Evolutionary conservation across 169 alveolate species (phyloP), one percentile per base, ranked within the genome.

Genomic region (Babesia caballi): DNA sequence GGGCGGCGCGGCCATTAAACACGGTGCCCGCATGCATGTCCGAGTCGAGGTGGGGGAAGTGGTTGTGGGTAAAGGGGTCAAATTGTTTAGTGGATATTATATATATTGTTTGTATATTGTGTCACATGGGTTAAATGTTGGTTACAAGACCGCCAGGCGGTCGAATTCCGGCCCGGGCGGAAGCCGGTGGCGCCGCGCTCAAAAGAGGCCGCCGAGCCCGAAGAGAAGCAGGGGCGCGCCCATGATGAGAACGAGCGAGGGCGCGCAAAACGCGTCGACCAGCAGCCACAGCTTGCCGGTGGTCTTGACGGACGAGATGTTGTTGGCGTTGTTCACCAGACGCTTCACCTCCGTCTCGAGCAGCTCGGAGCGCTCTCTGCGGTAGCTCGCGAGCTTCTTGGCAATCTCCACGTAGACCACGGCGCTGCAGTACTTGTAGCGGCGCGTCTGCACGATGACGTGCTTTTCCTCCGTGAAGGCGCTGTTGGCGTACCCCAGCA

Each of bases 301-400:
- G 32, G 72, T 57, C 60, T 77, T 77, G 30, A 77, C 85, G 40
- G 72, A 46, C n/a, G 75, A 59, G 9, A 77, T 46, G 36, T 46
- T 57, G 65, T 51, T 70, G n/a, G 67, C 32, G 68, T 77, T 77
- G 30, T 41, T 38, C 28, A 44, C 41, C 7, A 77, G 8, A 17
- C 85, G 66, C 68, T 77, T 77, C 21, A 52, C 59, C 51, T 77
- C 85, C 33, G 35, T 67, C 56, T 41, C 63, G 27, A 77, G 19
- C 41, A 19, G 7, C 32, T 19, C 21, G 19, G 47, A n/a, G 32
- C 70, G 72, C 56, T 66, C 54, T n/a, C 7, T 32, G 46, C 82
- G 70, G 56, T 63, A 47, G n/a, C 49, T 19, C 2, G 32, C 72
- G 42, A 77, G 25, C 63, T 44, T 61, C 12, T 80, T 71, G 9